A percentile compares a stretch with the other conserved stretches of the same genome.
phyloP scores from a whole-genome alignment of 1,139 yeast genomes.

The Nakaseomyces delphensis region DNA sequence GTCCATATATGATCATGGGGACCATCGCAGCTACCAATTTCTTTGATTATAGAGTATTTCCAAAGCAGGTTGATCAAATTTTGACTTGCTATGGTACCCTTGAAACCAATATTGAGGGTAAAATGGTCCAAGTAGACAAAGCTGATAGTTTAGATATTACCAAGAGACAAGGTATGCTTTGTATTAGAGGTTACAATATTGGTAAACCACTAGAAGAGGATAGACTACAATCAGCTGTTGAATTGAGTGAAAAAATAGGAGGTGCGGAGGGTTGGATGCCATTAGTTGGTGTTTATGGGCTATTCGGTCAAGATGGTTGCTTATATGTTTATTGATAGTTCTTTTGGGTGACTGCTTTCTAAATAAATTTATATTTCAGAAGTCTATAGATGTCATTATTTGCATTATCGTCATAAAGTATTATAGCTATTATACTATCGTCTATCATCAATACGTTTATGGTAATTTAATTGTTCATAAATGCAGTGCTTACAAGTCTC shows the following conservation, averaged over 20 bases:
- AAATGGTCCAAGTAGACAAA: slow-evolving; percentile 37
- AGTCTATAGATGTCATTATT: slow-evolving; percentile 6
- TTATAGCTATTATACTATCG: background rate
- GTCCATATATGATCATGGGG: slow-evolving; percentile 42
- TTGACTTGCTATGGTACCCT: slow-evolving; percentile 32
- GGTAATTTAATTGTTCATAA: background rate
- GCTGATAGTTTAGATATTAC: slow-evolving; percentile 32
- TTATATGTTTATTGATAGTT: slow-evolving; percentile 34
- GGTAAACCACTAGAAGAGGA: slow-evolving; percentile 40
- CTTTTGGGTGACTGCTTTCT: too few relatives aligned
- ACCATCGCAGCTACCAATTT: slow-evolving; percentile 51
- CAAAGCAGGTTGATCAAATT: slow-evolving; percentile 20
- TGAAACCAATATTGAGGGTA: slow-evolving; percentile 33
- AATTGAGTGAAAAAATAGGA: slow-evolving; percentile 30
- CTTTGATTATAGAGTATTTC: slow-evolving; percentile 50
- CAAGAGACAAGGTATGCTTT: slow-evolving; percentile 42
- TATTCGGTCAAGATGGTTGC: slow-evolving; percentile 69
- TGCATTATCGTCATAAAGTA: slow-evolving; percentile 4
- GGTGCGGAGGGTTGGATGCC: slow-evolving; percentile 59
- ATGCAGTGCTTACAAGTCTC: background rate
- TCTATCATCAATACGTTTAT: background rate
- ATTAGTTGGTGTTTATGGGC: slow-evolving; percentile 42
- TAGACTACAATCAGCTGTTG: slow-evolving; percentile 27
- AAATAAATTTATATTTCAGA: too few relatives aligned
- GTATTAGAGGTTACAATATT: slow-evolving; percentile 56